Percentiles rank a stretch among this genome's conserved stretches.
Evolutionary conservation across 495 filamentous ascomycete genomes (phyloP).

Genomic region (Thermochaetoides thermophila): DNA sequence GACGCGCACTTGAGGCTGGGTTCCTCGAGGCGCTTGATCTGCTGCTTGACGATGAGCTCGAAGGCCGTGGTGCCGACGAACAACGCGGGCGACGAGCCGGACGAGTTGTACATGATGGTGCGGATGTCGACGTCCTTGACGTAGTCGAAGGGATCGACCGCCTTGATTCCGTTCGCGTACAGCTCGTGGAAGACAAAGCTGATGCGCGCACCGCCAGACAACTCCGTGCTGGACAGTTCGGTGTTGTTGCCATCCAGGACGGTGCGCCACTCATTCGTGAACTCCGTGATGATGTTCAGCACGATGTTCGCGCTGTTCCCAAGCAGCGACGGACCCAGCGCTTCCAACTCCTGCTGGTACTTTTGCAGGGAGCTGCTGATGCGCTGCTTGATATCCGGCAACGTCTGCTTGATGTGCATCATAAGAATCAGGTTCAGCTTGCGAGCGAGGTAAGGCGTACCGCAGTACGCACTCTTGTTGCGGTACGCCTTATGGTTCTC

Average conservation of each 20-base stretch:
- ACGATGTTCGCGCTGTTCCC: constrained; percentile 94
- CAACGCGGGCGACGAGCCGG: constrained; percentile 87
- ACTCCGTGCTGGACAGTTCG: constrained; percentile 82
- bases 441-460: constrained; percentile 88
- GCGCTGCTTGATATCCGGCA: constrained; percentile 94
- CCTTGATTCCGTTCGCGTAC: constrained; percentile 95
- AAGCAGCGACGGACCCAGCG: constrained; percentile 86
- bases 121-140: constrained; percentile 98
- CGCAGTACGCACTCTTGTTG: constrained; percentile 97
- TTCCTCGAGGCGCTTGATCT: constrained; percentile 93
- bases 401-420: constrained; percentile 99
- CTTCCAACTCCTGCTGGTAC: constrained; percentile 65
- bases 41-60: constrained; percentile 95
- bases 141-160: constrained; percentile 91
- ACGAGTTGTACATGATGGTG: constrained; percentile 95
- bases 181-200: constrained; percentile 99
- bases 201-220: constrained; percentile 95
- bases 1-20: constrained; percentile 94
- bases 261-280: constrained; percentile 91
- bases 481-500: constrained; percentile 97
- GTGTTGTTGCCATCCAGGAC: constrained; percentile 93
- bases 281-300: constrained; percentile 97
- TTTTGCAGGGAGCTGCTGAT: constrained; percentile 88
- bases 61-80: constrained; percentile 98
- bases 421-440: constrained; percentile 98